Percentiles rank a stretch among this genome's conserved stretches.
Evolutionary conservation across 805 yeast species (phyloP).

Genomic region (Yamadazyma tumulicola): DNA sequence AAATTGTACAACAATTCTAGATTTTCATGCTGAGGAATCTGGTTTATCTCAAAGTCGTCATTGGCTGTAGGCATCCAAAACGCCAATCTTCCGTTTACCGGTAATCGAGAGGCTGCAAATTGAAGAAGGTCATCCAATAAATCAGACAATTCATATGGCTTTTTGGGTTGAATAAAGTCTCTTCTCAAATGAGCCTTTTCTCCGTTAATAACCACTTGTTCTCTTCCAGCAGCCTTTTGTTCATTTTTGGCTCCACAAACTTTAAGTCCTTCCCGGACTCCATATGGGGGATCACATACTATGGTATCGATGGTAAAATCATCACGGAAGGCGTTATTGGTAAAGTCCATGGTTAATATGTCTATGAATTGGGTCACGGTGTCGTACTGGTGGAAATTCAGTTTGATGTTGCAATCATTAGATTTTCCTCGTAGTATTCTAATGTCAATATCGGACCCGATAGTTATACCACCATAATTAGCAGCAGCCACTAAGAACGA

Average conservation of each 20-base stretch:
- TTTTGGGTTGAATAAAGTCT: conserved; percentile 90
- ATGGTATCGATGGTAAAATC: conserved; percentile 70
- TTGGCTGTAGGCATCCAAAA: conserved; percentile 99
- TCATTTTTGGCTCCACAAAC: conserved; percentile 80
- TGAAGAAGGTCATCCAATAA: conserved; percentile 73
- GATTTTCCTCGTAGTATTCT: conserved; percentile 71
- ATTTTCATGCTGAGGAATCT: conserved; percentile 74
- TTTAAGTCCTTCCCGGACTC: conserved; percentile 91
- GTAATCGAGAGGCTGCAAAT: conserved; percentile 70
- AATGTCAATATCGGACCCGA: conserved; percentile 91
- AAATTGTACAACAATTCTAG: conserved; percentile 69
- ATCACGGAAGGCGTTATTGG: conserved; percentile 75
- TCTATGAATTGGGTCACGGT: conserved; percentile 61
- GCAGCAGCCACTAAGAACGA: conserved; percentile 89
- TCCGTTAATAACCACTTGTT: conserved; percentile 71
- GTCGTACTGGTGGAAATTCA: conserved; percentile 75
- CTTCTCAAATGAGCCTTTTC: conserved; percentile 69
- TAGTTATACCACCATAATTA: conserved; percentile 70
- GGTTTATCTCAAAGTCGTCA: conserved; percentile 66
- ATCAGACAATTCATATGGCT: conserved; percentile 77
- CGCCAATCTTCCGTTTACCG: conserved; percentile 74
- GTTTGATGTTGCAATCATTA: conserved; percentile 45
- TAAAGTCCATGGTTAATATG: conserved; percentile 88
- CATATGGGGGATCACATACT: conserved; percentile 96
- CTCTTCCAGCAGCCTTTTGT: conserved; percentile 69